Base-by-base conservation (phyloP, 1,284 basidiomycete genomes). In the Trichosporon asahii region DNA sequence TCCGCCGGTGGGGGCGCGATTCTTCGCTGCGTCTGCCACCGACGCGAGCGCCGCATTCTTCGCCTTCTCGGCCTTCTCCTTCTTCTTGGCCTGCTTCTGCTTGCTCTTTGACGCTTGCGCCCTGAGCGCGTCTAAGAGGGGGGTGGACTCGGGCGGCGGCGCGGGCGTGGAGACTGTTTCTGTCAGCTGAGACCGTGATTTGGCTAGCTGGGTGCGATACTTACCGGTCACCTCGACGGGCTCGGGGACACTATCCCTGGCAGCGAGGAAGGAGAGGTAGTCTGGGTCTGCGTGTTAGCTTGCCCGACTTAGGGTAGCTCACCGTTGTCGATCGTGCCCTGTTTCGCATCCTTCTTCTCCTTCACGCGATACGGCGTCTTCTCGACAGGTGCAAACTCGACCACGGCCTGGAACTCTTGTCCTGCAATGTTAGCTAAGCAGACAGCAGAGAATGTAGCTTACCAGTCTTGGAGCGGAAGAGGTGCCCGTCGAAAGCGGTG, bases 381-480 rank as follows among this genome's bases (percentile, higher is more conserved):
- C 81, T 95, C 95, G 73, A 90, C 93, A 0, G 95, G 94, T 0
- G 96, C 92, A 78, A 92, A 98, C 83, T 99, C 96, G 2, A 99
- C 94, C 1, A 97, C 86, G 1, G 93, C 94, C 68, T 90, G 87
- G 2, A 89, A 92, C 78, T 96, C 93, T 76, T 90, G 91, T 11
- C 95, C 95, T 95, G 76, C 0, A 6, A 27, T 9, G 35, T 67
- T 44, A 63, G 18, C 64, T 27, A 11, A 33, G 7, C 5, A 1
- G 4, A 25, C 29, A 14, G n/a, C n/a, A n/a, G n/a, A n/a, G n/a
- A 2, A 18, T 15, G 25, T 65, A 49, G 75, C 88, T 65, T 74
- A 93, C 95, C 95, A 74, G 91, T 87, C 85, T 95, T 95, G 82
- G 98, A 94, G 72, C 91, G 87, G 80, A 96, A 98, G 37, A 92